Evolutionary conservation across 495 filamentous ascomycete species (phyloP), one percentile per base, ranked within the genome.

Genomic region (Penicillium cinerascens): DNA sequence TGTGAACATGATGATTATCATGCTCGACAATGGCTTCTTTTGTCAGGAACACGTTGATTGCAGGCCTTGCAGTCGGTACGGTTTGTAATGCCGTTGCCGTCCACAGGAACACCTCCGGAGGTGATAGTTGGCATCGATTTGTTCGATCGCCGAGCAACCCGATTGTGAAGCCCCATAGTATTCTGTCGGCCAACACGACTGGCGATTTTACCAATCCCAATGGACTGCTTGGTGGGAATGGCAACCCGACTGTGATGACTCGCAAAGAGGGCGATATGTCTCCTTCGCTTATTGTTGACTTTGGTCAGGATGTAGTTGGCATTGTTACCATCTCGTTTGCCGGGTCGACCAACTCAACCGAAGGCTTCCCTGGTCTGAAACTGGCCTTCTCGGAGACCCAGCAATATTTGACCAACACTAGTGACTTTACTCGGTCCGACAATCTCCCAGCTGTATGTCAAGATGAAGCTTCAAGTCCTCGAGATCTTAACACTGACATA

Each of bases 311-410:
- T 56, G 57, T 72, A 6, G 71, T 71, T 25, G 75, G 75, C 0
- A 58, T 56, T 36, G 44, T 64, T 11, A 50, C 57, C 4, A 66
- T 72, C 22, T 42, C 53, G 4, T 70, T 70, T 48, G 59, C 51
- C 16, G 63, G 65, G 2, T 60, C 67, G 10, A 54, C 45, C 16
- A 68, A 65, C 42, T 43, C 29, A 11, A 51, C 53, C n/a, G 36
- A 41, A 11, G 53, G 53, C 2, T 41, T 43, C 13, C 75, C 73
- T 18, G 75, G 74, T 0, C 46, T 77, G 16, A 61, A 63, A 47
- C 47, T 78, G 49, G 69, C 72, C 5, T 78, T 78, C 54, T 77
- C 74, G 29, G 75, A 78, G 55, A 68, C 67, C 0, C 42, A 70
- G 20, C 64, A 76, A 33, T 75, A 65, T 46, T 60, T 78, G 11